phyloP scores from a whole-genome alignment of 1,284 basidiomycete species.

The Cryptococcus maquisensis region DNA sequence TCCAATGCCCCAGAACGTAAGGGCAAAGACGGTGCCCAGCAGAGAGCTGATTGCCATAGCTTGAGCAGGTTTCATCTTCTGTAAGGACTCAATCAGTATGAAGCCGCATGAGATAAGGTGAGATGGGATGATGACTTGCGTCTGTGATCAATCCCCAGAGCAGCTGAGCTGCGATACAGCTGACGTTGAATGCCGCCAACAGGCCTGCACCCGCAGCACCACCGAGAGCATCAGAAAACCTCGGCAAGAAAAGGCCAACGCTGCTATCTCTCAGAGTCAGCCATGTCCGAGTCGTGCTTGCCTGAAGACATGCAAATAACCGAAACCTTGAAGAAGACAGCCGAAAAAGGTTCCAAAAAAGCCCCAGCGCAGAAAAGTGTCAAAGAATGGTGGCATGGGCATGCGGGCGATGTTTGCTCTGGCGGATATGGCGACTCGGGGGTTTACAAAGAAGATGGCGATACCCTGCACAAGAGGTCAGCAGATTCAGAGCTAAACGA shows the following conservation, averaged over 20 bases:
- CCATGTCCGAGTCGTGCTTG: no score
- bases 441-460: no score
- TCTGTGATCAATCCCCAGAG: constrained; percentile 26
- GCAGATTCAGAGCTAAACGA: no score
- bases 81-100: neutral
- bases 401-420: constrained; percentile 2
- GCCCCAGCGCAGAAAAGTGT: constrained; percentile 15
- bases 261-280: constrained; percentile 15
- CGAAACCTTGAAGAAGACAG: constrained; percentile 21
- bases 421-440: constrained; percentile 12
- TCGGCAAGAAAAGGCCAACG: constrained; percentile 22
- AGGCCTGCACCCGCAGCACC: constrained; percentile 18
- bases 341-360: constrained; percentile 19
- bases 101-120: neutral
- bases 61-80: constrained; percentile 15
- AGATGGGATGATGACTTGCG: constrained; percentile 6
- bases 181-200: constrained; percentile 25
- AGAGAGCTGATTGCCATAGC: constrained; percentile 20
- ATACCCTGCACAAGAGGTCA: no score
- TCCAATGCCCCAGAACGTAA: constrained; percentile 21
- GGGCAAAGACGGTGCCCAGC: constrained; percentile 12
- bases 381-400: constrained; percentile 17
- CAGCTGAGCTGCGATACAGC: constrained; percentile 18
- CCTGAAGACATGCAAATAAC: constrained; percentile 16
- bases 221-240: constrained; percentile 21